phyloP scores from a whole-genome alignment of 305 asterid species.

The Fraxinus velutina region DNA sequence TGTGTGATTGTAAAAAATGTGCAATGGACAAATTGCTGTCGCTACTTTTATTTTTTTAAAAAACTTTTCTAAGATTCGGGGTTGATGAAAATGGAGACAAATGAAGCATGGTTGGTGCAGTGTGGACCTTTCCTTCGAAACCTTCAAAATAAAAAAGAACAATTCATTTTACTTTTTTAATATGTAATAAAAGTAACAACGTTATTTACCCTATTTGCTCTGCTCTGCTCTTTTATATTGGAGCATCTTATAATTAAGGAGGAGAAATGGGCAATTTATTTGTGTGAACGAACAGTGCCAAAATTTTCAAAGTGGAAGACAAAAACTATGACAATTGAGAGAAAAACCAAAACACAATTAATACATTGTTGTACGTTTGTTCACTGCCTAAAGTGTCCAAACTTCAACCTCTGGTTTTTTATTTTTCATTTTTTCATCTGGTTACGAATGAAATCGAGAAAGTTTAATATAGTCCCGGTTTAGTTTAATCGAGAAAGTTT shows the following conservation, averaged over 20 bases:
- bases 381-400: background rate
- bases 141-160: background rate
- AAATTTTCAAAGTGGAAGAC: background rate
- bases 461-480: background rate
- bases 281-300: background rate
- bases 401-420: background rate
- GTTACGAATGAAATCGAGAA: background rate
- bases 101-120: background rate
- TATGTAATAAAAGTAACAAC: background rate
- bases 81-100: background rate
- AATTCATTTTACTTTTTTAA: background rate
- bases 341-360: background rate
- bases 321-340: background rate
- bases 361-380: background rate
- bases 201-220: background rate
- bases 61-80: background rate
- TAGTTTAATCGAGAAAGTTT: background rate
- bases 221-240: background rate
- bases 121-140: background rate
- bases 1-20: background rate
- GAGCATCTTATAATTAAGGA: background rate
- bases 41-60: background rate
- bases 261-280: background rate
- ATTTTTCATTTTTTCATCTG: background rate
- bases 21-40: background rate